Evolutionary conservation across 331 rosid genomes (phyloP), one percentile per base, ranked within the genome.

Genomic region (Arachis monticola): DNA sequence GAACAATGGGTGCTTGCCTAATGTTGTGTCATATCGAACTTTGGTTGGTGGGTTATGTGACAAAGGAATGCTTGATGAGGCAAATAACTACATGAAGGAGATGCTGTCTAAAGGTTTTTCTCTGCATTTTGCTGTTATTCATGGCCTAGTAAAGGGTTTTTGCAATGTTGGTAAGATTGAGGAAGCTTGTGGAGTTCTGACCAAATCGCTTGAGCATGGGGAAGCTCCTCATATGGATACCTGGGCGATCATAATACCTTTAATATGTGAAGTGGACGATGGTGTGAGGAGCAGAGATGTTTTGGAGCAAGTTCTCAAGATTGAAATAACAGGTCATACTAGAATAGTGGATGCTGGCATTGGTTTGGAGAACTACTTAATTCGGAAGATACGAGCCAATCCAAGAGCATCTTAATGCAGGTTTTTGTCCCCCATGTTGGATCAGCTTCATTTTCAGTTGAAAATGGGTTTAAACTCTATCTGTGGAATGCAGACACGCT

Each of bases 11-110:
- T 93, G 98, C 75, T 77, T 90, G 64, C 97, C 98, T 3, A 91
- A 90, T 81, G 64, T 85, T 55, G 93, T 91, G 41, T 91, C 96
- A 0, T 91, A 91, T 71, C 86, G 93, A 57, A 87, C 89, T 64
- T 74, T 91, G 87, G 79, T 88, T 2, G 64, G 79, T 7, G 89
- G 97, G 41, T 85, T 93, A 32, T 88, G 96, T 58, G 73, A 88
- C n/a, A 67, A 79, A 81, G 93, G 91, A 74, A 83, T 89, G 89
- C 80, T 91, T 75, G 87, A 90, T 31, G 90, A 88, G 85, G 96
- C 96, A 1, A 82, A 56, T 30, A 82, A 57, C 27, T 87, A 87
- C 53, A 65, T 76, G 60, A 85, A 75, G 82, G 87, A 81, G 42
- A 93, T 91, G 95, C 5, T 86, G n/a, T 80, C 72, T 2, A 90